Evolutionary conservation across 2,329 filamentous ascomycete species (phyloP).

Genomic region (Cladosporium halotolerans): DNA sequence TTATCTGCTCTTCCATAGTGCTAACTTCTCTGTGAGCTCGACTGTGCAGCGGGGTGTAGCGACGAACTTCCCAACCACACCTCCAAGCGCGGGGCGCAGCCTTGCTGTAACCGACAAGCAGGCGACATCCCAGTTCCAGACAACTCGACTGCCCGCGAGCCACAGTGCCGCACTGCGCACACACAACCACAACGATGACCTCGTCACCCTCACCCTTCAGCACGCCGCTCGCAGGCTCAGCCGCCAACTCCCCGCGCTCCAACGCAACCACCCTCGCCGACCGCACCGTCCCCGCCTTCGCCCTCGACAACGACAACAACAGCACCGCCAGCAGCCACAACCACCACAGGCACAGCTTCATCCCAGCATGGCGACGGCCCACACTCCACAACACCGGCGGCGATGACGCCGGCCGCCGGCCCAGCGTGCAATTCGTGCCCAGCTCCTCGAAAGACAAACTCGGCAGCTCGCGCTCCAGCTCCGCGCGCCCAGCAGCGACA

Average conservation of each 20-base stretch:
- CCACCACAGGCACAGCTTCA: conserved; percentile 17
- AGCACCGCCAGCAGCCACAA: conserved; percentile 5
- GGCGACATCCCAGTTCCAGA: neutral
- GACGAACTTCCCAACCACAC: no score
- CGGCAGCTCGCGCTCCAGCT: conserved; percentile 25
- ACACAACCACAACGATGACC: conserved; percentile 12
- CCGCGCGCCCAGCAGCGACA: conserved; percentile 21
- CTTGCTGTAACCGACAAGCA: neutral
- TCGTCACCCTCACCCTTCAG: conserved; percentile 19
- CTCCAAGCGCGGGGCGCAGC: neutral
- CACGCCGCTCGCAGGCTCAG: conserved; percentile 5
- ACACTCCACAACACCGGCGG: conserved; percentile 22
- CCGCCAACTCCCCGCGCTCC: conserved; percentile 14
- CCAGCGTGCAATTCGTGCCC: conserved; percentile 33
- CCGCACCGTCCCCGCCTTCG: conserved; percentile 20
- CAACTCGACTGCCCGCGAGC: neutral
- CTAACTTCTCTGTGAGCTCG: no score
- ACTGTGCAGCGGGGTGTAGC: no score
- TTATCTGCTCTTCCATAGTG: neutral
- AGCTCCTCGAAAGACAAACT: conserved; percentile 17
- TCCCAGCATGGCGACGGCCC: conserved; percentile 29
- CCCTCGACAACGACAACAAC: conserved; percentile 16
- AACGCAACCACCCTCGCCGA: conserved; percentile 18
- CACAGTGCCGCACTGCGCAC: neutral
- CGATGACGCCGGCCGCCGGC: conserved; percentile 22